Evolutionary conservation across 208 protist genomes (phyloP).

Genomic region (Borovskyia barvae): DNA sequence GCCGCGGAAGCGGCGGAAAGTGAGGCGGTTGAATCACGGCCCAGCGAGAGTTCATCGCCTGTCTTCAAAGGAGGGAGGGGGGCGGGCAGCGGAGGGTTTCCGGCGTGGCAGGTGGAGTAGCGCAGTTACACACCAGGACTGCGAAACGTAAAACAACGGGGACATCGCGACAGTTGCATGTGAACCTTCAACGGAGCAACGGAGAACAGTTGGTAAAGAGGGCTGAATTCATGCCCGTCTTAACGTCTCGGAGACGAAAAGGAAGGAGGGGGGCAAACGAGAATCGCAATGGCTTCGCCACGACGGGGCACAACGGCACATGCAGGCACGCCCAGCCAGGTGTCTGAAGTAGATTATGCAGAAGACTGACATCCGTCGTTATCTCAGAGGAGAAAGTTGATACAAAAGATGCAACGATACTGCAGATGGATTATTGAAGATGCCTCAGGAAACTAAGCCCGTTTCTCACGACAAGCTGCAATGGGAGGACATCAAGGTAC

Average conservation of each 20-base stretch:
- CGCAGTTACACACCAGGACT: background rate
- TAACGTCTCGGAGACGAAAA: too few species aligned
- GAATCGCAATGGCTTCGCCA: too few species aligned
- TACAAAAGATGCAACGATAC: background rate
- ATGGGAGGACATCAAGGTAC: constrained; percentile 37
- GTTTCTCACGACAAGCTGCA: constrained; percentile 28
- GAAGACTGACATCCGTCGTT: too few species aligned
- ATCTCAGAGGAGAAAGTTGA: background rate
- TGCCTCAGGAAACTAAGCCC: constrained; percentile 38
- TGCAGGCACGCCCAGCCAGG: background rate
- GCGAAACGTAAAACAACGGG: background rate
- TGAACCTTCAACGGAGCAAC: too few species aligned
- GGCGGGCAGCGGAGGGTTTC: background rate
- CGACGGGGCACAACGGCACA: background rate
- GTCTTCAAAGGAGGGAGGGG: background rate
- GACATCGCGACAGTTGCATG: too few species aligned
- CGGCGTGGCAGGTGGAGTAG: background rate
- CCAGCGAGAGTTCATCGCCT: too few species aligned
- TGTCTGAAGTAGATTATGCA: background rate
- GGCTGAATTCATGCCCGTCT: too few species aligned
- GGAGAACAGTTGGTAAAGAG: too few species aligned
- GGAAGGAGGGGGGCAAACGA: too few species aligned
- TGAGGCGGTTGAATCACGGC: too few species aligned
- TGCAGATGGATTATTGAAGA: constrained; percentile 26
- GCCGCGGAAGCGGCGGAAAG: background rate